Conservation (phyloP, 805 yeast species). For the Candida hungchunana region DNA sequence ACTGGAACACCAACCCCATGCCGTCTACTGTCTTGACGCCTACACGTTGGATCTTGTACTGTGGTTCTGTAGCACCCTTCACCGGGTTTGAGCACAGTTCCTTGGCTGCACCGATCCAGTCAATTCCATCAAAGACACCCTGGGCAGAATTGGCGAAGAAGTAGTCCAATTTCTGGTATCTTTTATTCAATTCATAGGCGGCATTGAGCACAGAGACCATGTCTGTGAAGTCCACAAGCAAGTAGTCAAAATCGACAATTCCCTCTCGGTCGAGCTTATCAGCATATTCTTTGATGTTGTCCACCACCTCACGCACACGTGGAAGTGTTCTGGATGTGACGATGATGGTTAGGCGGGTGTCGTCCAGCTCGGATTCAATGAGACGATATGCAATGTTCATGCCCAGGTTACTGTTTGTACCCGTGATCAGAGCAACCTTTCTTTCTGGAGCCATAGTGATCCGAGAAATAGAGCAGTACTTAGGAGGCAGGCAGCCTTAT, state of each 20-base stretch:
- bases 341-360: constrained; percentile 63
- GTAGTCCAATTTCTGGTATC: constrained; percentile 68
- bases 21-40: constrained; percentile 78
- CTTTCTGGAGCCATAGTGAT: constrained; percentile 16
- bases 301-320: constrained; percentile 72
- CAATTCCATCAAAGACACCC: constrained; percentile 80
- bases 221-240: constrained; percentile 83
- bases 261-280: constrained; percentile 42
- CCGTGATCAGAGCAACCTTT: constrained; percentile 43
- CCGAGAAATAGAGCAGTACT: no score
- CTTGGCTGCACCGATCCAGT: constrained; percentile 74
- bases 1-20: constrained; percentile 86
- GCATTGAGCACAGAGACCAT: constrained; percentile 84
- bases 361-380: constrained; percentile 52
- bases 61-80: constrained; percentile 83
- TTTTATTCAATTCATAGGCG: constrained; percentile 59
- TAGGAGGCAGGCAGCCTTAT: no score
- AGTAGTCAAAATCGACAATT: constrained; percentile 77
- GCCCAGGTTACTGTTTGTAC: constrained; percentile 67
- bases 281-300: constrained; percentile 45
- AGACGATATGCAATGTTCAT: constrained; percentile 79
- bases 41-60: constrained; percentile 74
- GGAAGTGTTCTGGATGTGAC: constrained; percentile 90
- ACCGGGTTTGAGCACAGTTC: constrained; percentile 66
- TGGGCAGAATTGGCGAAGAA: constrained; percentile 87